A percentile compares a stretch with the other conserved stretches of the same genome.
Evolutionary conservation across 192 early-diverging fungal genomes (phyloP).

Genomic region (Cladochytrium replicatum): DNA sequence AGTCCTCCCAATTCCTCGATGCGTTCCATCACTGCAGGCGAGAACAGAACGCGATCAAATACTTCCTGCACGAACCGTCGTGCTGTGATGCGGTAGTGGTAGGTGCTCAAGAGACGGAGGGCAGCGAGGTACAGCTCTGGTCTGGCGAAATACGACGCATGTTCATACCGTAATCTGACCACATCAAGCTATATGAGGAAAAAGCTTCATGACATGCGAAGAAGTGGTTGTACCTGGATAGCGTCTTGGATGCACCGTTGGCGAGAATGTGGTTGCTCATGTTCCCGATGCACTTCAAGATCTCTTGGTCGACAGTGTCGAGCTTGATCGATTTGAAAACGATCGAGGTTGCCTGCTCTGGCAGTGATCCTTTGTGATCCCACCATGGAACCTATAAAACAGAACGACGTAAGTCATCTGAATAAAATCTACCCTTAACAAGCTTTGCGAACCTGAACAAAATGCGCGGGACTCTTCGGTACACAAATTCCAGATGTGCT

Average conservation of each 20-base stretch:
- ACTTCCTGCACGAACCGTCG: constrained; percentile 64
- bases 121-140: constrained; percentile 49
- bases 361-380: constrained; percentile 30
- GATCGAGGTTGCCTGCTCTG: constrained; percentile 32
- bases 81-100: constrained; percentile 62
- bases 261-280: constrained; percentile 76
- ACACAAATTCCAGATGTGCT: constrained; percentile 31
- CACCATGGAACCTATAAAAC: constrained; percentile 23
- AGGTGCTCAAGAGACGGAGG: constrained; percentile 48
- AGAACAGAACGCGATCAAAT: constrained; percentile 61
- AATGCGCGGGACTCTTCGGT: constrained; percentile 57
- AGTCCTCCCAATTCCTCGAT: no score
- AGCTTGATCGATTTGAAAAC: constrained; percentile 31
- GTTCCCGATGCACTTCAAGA: constrained; percentile 63
- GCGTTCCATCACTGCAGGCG: no score
- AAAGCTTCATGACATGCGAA: constrained; percentile 4
- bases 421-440: constrained; percentile 46
- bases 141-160: constrained; percentile 47
- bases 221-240: constrained; percentile 40
- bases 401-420: background rate
- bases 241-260: constrained; percentile 59
- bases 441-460: constrained; percentile 44
- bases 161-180: constrained; percentile 46
- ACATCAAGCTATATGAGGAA: background rate
- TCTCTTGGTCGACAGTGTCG: constrained; percentile 46